Evolutionary conservation across 2,329 filamentous ascomycete species (phyloP).

Genomic region (Akanthomyces uredinophilus): DNA sequence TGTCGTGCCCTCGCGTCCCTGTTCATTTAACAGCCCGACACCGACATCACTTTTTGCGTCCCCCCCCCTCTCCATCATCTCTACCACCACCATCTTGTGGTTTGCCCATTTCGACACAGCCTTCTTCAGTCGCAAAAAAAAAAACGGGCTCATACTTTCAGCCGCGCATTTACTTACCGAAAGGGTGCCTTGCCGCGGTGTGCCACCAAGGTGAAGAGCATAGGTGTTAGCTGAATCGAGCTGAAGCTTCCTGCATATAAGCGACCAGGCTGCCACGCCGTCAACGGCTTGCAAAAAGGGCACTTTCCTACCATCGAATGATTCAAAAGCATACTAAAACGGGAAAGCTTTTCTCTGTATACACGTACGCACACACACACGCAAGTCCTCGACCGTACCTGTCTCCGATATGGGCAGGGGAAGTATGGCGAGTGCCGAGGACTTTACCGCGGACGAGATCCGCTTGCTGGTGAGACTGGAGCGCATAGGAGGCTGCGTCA

Average conservation of each 20-base stretch:
- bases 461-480: conserved; percentile 43
- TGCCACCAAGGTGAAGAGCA: not conserved
- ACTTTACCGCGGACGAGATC: conserved; percentile 33
- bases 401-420: conserved; percentile 4
- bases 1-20: not conserved
- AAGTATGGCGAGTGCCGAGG: conserved; percentile 17
- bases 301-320: not conserved
- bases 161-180: not conserved
- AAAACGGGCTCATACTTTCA: not conserved
- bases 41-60: not conserved
- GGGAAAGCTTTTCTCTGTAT: not conserved
- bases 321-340: not conserved
- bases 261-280: not conserved
- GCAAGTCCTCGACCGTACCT: not conserved
- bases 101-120: not conserved
- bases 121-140: no score
- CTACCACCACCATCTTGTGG: not conserved
- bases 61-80: not conserved
- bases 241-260: conserved; percentile 6
- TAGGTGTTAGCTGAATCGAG: not conserved
- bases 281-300: not conserved
- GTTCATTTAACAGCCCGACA: not conserved
- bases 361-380: not conserved
- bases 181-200: not conserved
- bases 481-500: conserved; percentile 49